phyloP scores from a whole-genome alignment of 164 flowering plant species.

The Vitis riparia region DNA sequence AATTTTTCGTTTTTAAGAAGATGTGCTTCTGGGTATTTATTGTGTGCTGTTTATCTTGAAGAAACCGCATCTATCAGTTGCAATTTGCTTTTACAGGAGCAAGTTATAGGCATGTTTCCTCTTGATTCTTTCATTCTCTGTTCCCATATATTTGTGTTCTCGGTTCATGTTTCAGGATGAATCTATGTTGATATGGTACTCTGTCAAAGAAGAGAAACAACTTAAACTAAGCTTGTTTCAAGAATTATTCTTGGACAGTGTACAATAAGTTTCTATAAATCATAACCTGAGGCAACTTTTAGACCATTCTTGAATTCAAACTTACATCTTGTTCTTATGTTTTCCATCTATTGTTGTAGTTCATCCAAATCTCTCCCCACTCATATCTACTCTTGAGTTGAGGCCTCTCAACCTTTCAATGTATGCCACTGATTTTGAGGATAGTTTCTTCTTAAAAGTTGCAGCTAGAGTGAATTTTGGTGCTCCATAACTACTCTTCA shows the following conservation, averaged over 20 bases:
- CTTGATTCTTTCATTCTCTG: background rate
- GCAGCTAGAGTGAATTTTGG: slow-evolving; percentile 93
- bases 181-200: slow-evolving; percentile 74
- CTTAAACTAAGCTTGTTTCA: slow-evolving; percentile 71
- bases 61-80: too few species aligned
- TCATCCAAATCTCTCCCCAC: slow-evolving; percentile 41
- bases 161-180: slow-evolving; percentile 63
- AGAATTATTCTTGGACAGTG: slow-evolving; percentile 93
- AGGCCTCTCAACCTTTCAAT: slow-evolving; percentile 84
- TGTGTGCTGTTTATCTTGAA: too few species aligned
- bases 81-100: too few species aligned
- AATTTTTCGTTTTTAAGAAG: too few species aligned
- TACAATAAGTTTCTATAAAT: slow-evolving; percentile 61
- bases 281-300: background rate
- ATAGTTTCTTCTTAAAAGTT: slow-evolving; percentile 67
- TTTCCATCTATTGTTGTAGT: background rate
- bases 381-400: slow-evolving; percentile 89
- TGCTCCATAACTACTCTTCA: slow-evolving; percentile 26
- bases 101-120: too few species aligned
- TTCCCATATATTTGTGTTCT: background rate
- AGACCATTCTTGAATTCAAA: background rate
- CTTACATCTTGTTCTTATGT: background rate
- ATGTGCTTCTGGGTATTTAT: too few species aligned
- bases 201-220: slow-evolving; percentile 82
- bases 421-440: slow-evolving; percentile 91